These are phyloP conservation scores for Plenodomus tracheiphilus DNA, from an alignment of 2,329 filamentous ascomycete genomes.

Conservation along the genomic window DNA sequence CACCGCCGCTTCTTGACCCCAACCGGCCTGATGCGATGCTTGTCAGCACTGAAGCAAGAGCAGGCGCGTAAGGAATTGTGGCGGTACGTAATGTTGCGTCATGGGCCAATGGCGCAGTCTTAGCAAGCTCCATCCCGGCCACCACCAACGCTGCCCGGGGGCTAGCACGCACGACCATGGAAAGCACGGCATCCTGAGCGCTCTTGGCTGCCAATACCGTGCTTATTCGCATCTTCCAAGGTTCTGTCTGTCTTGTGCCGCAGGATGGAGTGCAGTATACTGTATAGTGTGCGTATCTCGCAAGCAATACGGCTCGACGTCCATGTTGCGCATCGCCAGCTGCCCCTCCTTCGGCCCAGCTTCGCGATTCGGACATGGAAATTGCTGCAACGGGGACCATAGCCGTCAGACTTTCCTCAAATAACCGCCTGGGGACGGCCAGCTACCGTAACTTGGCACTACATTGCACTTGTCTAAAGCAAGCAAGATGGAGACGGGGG, in stretches of 20 bases:
- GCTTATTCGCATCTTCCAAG: too few relatives aligned
- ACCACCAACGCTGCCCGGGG: conserved; percentile 3
- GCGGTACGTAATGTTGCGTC: conserved; percentile 25
- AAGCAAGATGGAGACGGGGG: background rate
- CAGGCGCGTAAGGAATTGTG: conserved; percentile 21
- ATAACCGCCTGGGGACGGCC: conserved; percentile 3
- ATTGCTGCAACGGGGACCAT: too few relatives aligned
- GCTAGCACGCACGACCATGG: conserved; percentile 7
- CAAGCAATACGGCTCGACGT: background rate
- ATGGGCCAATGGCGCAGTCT: conserved; percentile 19
- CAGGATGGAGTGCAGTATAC: too few relatives aligned
- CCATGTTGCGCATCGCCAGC: background rate
- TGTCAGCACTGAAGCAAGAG: conserved; percentile 19
- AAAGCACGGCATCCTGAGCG: conserved; percentile 14
- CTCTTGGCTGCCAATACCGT: background rate
- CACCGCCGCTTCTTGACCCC: conserved; percentile 14
- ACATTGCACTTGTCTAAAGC: conserved; percentile 1
- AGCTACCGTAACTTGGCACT: conserved; percentile 6
- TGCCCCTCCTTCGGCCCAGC: background rate
- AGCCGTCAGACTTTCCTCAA: background rate
- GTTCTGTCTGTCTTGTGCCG: too few relatives aligned
- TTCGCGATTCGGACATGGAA: too few relatives aligned
- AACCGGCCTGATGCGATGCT: conserved; percentile 16
- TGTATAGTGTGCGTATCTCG: background rate
- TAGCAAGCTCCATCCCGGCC: conserved; percentile 11